phyloP scores from a whole-genome alignment of 768 basidiomycete genomes.

The Kwoniella heveanensis region DNA sequence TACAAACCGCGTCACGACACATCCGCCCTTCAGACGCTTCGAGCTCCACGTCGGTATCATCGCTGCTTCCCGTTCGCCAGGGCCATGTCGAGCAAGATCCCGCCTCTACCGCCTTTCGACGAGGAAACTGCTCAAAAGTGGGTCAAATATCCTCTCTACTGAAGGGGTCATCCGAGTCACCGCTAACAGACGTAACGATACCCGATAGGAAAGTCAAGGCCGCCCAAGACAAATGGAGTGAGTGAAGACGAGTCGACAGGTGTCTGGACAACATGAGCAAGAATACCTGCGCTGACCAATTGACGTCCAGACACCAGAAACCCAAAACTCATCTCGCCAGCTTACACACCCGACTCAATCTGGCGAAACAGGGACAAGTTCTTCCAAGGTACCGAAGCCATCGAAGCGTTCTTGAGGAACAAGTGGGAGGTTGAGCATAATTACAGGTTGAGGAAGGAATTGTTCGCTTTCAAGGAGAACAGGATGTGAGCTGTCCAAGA shows the following conservation, averaged over 20 bases:
- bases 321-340: constrained; percentile 57
- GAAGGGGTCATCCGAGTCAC: not conserved
- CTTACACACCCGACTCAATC: constrained; percentile 62
- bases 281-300: too few species aligned
- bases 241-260: constrained; percentile 9
- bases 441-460: constrained; percentile 62
- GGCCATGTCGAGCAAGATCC: constrained; percentile 18
- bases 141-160: not conserved
- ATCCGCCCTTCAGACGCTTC: too few species aligned
- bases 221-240: constrained; percentile 63
- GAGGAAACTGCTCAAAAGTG: constrained; percentile 42
- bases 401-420: constrained; percentile 60
- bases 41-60: too few species aligned
- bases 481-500: constrained; percentile 59
- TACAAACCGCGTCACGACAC: too few species aligned
- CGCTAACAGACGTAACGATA: too few species aligned
- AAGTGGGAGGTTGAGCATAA: constrained; percentile 64
- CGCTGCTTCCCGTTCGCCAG: not conserved
- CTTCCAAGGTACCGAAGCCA: constrained; percentile 59
- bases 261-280: too few species aligned
- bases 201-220: constrained; percentile 60
- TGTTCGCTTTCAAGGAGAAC: constrained; percentile 63
- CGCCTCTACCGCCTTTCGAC: constrained; percentile 41
- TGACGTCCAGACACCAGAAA: constrained; percentile 34
- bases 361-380: constrained; percentile 66